phyloP scores from a whole-genome alignment of 257 asterid genomes.

The Osmanthus fragrans region DNA sequence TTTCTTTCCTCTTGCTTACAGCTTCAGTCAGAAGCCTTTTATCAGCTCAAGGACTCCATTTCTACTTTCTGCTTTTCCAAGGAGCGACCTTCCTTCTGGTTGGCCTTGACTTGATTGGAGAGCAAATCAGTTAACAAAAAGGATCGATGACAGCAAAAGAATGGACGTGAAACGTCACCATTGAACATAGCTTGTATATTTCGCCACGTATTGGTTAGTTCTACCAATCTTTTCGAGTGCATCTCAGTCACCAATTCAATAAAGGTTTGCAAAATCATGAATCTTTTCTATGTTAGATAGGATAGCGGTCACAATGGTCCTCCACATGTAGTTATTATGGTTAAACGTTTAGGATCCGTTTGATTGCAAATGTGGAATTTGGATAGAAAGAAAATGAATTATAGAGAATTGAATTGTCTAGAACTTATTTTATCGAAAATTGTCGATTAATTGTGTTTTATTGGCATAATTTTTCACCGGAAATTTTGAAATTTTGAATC shows the following conservation, averaged over 20 bases:
- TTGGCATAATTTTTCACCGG: too few relatives aligned
- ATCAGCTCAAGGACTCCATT: slow-evolving; percentile 76
- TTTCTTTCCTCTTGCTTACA: slow-evolving; percentile 61
- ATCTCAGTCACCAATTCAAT: slow-evolving; percentile 22
- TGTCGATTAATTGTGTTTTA: too few relatives aligned
- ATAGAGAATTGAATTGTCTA: too few relatives aligned
- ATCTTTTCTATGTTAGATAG: slow-evolving; percentile 30
- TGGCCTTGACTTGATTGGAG: slow-evolving; percentile 75
- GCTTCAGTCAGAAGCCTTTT: slow-evolving; percentile 69
- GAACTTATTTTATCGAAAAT: too few relatives aligned
- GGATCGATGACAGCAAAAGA: neutral
- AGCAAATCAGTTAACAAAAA: slow-evolving; percentile 47
- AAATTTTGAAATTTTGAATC: too few relatives aligned
- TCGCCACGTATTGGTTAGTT: neutral
- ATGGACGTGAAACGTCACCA: neutral
- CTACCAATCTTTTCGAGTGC: slow-evolving; percentile 20
- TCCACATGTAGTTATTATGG: slow-evolving; percentile 35
- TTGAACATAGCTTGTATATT: neutral
- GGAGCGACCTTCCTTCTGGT: slow-evolving; percentile 67
- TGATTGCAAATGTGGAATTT: too few relatives aligned
- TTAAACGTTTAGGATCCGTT: neutral
- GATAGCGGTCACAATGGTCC: slow-evolving; percentile 22
- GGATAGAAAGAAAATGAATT: too few relatives aligned
- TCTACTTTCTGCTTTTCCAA: slow-evolving; percentile 75
- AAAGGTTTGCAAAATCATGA: slow-evolving; percentile 12